Base-by-base conservation (phyloP, 192 early-diverging fungal species). In the Coemansia furcata region DNA sequence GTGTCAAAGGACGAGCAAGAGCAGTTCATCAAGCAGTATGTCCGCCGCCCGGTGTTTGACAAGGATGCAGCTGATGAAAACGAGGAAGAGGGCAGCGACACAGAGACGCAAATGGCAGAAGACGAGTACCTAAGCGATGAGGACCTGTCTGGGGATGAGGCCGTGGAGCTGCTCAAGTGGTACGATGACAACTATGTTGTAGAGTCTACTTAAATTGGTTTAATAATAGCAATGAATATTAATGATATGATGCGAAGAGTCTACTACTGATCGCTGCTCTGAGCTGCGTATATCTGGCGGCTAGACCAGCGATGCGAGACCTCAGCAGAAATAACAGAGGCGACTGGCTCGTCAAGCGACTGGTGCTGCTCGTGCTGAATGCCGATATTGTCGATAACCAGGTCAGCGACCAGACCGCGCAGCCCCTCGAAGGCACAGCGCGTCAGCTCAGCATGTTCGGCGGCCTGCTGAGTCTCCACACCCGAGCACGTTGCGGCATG, bases 401-500 rank as follows among this genome's bases (percentile, higher is more conserved):
- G 60, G 60, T 82, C 74, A 3, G 71, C 79, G 6, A 82, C 74
- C 42, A 82, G 71, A 8, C 74, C 74, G 23, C 74, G 79, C 61
- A 82, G 62, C 2, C 79, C 79, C 15, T 70, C 73, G 62, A 90
- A 88, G 2, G 86, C 86, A 17, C 82, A 77, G 43, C 71, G 33
- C 8, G 86, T 68, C 44, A 91, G 74, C 49, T 78, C 79, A 7
- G 68, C 84, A 55, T 88, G 85, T 72, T 96, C 90, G 14, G 86
- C 82, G 58, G 86, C 85, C 73, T 93, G 90, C 35, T 85, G 78
- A 17, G 85, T 66, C 21, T 88, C 86, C 60, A 94, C 85, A 30
- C 93, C 93, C 6, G 89, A 89, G 33, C 92, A 94, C 26, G 91
- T 90, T 0, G 94, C 92, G 15, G 93, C 89, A 9, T 86, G 80